phyloP scores from a whole-genome alignment of 2,329 filamentous ascomycete species.

The Tolypocladium tundrense region DNA sequence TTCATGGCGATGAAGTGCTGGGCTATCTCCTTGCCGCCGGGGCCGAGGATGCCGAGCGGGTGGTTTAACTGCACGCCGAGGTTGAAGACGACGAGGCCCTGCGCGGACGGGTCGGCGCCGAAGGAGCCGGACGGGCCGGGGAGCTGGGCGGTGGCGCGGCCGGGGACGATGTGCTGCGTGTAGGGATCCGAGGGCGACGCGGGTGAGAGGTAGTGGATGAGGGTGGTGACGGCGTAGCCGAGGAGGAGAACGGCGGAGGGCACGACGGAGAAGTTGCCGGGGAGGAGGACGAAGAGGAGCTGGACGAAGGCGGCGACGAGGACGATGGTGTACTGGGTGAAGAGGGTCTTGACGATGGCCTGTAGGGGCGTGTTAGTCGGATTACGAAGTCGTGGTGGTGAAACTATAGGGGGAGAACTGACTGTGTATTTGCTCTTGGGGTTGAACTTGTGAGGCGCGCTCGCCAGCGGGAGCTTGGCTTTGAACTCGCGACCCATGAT shows the following conservation, averaged over 20 bases:
- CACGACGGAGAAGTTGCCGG: slow-evolving; percentile 22
- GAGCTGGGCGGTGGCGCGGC: slow-evolving; percentile 22
- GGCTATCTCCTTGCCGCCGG: slow-evolving; percentile 29
- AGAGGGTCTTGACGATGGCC: slow-evolving; percentile 18
- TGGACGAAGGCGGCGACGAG: slow-evolving; percentile 25
- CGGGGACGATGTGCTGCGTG: slow-evolving; percentile 16
- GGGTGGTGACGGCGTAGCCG: slow-evolving; percentile 18
- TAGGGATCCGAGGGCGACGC: slow-evolving; percentile 5
- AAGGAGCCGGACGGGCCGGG: slow-evolving; percentile 16
- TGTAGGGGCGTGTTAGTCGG: neutral
- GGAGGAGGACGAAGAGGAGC: slow-evolving; percentile 20
- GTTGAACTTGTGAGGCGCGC: slow-evolving; percentile 5
- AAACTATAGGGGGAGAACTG: neutral
- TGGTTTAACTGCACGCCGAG: slow-evolving; percentile 35
- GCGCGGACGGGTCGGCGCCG: slow-evolving; percentile 14
- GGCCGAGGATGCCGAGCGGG: slow-evolving; percentile 37
- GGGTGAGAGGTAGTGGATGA: slow-evolving; percentile 11
- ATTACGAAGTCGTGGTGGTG: neutral
- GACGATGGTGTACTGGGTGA: slow-evolving; percentile 21
- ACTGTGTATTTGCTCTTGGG: neutral
- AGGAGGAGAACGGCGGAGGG: slow-evolving; percentile 20
- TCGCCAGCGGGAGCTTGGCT: slow-evolving; percentile 13
- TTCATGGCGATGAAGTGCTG: slow-evolving; percentile 28
- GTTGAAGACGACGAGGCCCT: slow-evolving; percentile 31
- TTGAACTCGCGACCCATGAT: slow-evolving; percentile 9